Evolutionary conservation across 305 asterid genomes (phyloP).

Genomic region (Nicotiana rustica): DNA sequence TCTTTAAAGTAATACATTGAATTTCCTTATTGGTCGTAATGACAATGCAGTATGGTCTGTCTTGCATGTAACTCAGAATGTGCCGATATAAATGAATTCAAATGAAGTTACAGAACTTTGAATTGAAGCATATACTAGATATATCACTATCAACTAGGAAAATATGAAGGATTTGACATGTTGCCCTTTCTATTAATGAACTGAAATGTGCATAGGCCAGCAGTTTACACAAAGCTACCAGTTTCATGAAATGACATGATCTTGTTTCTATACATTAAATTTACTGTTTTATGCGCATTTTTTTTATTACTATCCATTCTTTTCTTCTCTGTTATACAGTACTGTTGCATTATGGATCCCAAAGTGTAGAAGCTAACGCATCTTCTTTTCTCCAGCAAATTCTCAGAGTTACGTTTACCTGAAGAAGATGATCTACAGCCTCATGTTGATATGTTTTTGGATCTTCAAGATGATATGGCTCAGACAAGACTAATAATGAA

Average conservation of each 20-base stretch:
- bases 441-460: constrained; percentile 58
- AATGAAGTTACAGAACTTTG: neutral
- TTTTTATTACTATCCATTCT: neutral
- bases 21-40: neutral
- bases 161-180: neutral
- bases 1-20: neutral
- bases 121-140: too few relatives aligned
- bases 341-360: neutral
- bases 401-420: constrained; percentile 58
- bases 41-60: neutral
- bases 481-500: constrained; percentile 59
- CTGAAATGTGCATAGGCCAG: neutral
- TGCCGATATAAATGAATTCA: neutral
- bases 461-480: constrained; percentile 58
- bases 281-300: neutral
- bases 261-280: too few relatives aligned
- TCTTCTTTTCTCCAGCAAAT: constrained; percentile 52
- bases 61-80: neutral
- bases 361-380: neutral
- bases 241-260: neutral
- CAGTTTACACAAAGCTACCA: neutral
- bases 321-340: neutral
- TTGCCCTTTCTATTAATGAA: neutral
- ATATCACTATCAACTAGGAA: neutral
- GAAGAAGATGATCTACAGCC: constrained; percentile 63